These are phyloP conservation scores for Sideroxylon spinosum DNA, from an alignment of 179 eudicot genomes.

Conservation along the genomic window DNA sequence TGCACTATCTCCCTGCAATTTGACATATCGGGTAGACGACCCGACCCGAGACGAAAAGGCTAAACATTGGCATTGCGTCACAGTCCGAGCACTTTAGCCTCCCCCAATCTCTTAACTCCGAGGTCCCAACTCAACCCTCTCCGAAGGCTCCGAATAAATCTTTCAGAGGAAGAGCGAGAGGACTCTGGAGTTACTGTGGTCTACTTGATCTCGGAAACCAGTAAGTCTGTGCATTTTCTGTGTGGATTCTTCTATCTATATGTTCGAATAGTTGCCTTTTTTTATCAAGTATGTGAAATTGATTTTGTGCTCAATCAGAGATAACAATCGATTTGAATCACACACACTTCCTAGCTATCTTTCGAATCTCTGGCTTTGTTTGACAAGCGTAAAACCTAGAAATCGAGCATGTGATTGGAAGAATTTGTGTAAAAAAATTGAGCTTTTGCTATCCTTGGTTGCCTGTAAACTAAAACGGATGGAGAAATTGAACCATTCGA, in stretches of 20 bases:
- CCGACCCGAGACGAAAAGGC: too few relatives aligned
- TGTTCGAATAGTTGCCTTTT: background rate
- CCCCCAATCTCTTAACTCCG: background rate
- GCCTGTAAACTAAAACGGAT: background rate
- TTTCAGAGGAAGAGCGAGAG: background rate
- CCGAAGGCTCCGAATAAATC: background rate
- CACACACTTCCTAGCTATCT: too few relatives aligned
- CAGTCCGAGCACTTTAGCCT: background rate
- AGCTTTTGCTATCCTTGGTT: background rate
- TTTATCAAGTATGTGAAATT: background rate
- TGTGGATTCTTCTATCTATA: background rate
- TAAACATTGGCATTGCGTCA: background rate
- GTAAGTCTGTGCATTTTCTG: background rate
- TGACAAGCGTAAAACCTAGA: background rate
- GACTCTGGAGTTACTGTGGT: background rate
- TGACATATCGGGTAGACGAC: too few relatives aligned
- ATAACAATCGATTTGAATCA: background rate
- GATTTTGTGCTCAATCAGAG: background rate
- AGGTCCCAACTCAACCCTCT: too few relatives aligned
- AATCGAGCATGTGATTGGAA: constrained; percentile 1
- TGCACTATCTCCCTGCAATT: background rate
- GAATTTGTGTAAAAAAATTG: background rate
- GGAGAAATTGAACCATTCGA: background rate
- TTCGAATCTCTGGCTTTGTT: background rate
- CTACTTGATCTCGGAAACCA: background rate